Percentiles rank a stretch among this genome's conserved stretches.
These are phyloP conservation scores for Endoconidiophora polonica DNA, from an alignment of 2,329 filamentous ascomycete species.

Conservation along the genomic window DNA sequence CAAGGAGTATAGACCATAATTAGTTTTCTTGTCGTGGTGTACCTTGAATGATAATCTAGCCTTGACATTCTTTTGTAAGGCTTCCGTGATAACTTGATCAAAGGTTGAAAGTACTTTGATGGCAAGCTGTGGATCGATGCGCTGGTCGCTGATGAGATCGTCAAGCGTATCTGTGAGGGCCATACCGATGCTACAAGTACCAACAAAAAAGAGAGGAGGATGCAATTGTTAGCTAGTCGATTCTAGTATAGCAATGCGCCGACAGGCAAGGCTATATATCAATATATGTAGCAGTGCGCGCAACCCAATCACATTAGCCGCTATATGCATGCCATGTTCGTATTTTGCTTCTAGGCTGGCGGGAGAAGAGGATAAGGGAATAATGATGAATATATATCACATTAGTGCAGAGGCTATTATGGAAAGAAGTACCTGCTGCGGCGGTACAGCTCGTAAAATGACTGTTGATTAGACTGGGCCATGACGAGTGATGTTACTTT, in stretches of 20 bases:
- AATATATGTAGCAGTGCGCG: no score
- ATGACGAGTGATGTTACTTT: not conserved
- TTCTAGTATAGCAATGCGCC: no score
- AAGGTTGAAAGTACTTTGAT: constrained; percentile 98
- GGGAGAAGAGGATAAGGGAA: no score
- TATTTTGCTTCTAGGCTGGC: no score
- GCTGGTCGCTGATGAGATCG: constrained; percentile 82
- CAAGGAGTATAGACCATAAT: no score
- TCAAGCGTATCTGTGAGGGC: constrained; percentile 94
- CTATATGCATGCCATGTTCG: no score
- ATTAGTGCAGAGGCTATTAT: not conserved
- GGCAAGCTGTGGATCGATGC: constrained; percentile 92
- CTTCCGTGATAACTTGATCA: constrained; percentile 81
- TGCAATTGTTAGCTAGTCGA: no score
- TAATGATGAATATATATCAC: no score
- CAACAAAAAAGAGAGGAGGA: not conserved
- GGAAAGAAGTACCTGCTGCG: constrained; percentile 66
- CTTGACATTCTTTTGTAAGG: constrained; percentile 83
- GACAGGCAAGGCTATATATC: no score
- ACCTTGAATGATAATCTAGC: constrained; percentile 90
- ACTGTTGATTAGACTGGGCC: constrained; percentile 23
- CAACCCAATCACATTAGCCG: no score
- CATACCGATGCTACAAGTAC: constrained; percentile 60
- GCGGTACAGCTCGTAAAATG: constrained; percentile 89
- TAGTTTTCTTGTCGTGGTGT: not conserved